A percentile compares a stretch with the other conserved stretches of the same genome.
Conservation (phyloP, 108 stramenopile genomes). For the Stephanodiscus minutulus region DNA sequence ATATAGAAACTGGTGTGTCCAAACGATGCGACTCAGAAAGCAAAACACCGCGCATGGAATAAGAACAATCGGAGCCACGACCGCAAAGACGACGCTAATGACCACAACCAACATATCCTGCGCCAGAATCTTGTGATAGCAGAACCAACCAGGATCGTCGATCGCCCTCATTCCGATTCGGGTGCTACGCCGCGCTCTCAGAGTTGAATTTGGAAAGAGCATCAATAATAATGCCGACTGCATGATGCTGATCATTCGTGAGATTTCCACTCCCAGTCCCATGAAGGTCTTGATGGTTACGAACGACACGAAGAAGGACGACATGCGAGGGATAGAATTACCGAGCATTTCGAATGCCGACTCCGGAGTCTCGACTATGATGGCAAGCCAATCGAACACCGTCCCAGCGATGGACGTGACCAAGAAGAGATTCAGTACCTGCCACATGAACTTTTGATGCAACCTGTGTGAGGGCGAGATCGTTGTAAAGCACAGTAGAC, state of each 20-base stretch:
- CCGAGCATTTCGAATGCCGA: slow-evolving; percentile 87
- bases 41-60: slow-evolving; percentile 84
- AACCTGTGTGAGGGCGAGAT: too few relatives aligned
- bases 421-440: slow-evolving; percentile 90
- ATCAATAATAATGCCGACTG: slow-evolving; percentile 63
- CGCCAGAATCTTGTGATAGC: slow-evolving; percentile 90
- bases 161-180: slow-evolving; percentile 78
- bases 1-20: slow-evolving; percentile 92
- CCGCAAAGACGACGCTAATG: slow-evolving; percentile 88
- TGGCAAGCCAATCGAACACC: slow-evolving; percentile 87
- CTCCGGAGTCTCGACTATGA: slow-evolving; percentile 84
- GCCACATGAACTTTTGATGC: slow-evolving; percentile 91
- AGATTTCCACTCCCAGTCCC: slow-evolving; percentile 87
- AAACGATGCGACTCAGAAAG: slow-evolving; percentile 80
- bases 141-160: slow-evolving; percentile 91
- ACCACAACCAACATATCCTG: slow-evolving; percentile 93
- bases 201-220: slow-evolving; percentile 79
- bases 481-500: too few relatives aligned
- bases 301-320: slow-evolving; percentile 88
- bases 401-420: slow-evolving; percentile 90
- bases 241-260: slow-evolving; percentile 66
- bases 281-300: slow-evolving; percentile 88
- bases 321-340: slow-evolving; percentile 85
- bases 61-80: slow-evolving; percentile 87
- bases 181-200: slow-evolving; percentile 65